These are phyloP conservation scores for Dissoconium aciculare DNA, from an alignment of 2,329 filamentous ascomycete species.

Conservation along the genomic window DNA sequence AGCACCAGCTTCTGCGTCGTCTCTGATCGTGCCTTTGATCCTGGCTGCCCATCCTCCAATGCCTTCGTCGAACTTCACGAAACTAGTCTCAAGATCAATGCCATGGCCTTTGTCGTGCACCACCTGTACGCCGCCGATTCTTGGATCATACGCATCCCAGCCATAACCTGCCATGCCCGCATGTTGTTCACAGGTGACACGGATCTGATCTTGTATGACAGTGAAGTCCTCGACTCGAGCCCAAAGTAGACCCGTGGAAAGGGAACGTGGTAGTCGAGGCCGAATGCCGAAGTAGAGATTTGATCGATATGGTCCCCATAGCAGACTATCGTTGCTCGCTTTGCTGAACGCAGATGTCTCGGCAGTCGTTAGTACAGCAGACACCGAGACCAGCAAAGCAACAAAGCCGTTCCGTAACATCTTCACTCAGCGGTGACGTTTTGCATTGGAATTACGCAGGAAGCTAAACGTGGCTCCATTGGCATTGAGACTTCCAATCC, in stretches of 20 bases:
- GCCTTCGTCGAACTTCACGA: conserved; percentile 84
- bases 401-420: too few relatives aligned
- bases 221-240: conserved; percentile 65
- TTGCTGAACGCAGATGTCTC: conserved; percentile 20
- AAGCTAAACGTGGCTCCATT: too few relatives aligned
- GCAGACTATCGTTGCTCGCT: conserved; percentile 61
- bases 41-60: conserved; percentile 65
- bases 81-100: conserved; percentile 81
- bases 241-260: conserved; percentile 80
- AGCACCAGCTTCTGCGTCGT: conserved; percentile 40
- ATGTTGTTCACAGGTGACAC: conserved; percentile 91
- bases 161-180: conserved; percentile 91
- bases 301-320: conserved; percentile 92
- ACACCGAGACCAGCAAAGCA: conserved; percentile 14
- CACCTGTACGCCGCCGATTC: conserved; percentile 72
- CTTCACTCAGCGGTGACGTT: too few relatives aligned
- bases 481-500: too few relatives aligned
- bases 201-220: conserved; percentile 61
- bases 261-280: conserved; percentile 63
- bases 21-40: conserved; percentile 64
- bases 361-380: conserved; percentile 11
- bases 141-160: conserved; percentile 92
- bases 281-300: conserved; percentile 90
- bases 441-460: too few relatives aligned
- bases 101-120: conserved; percentile 82